Evolutionary conservation across 768 basidiomycete genomes (phyloP).

Genomic region (Macrolepiota dolichaula): DNA sequence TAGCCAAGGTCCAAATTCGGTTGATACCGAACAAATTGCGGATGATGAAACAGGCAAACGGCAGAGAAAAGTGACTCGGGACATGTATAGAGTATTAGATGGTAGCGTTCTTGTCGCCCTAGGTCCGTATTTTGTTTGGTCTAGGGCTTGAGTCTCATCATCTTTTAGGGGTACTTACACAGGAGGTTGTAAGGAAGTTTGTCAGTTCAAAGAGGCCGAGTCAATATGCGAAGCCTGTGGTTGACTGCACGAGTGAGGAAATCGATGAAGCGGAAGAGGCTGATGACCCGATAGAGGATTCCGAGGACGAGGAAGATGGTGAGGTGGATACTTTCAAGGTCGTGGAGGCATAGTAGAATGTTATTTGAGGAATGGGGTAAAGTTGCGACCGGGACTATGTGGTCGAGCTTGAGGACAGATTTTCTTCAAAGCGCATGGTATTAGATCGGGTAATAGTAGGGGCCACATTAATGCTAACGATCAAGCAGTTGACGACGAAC

Average conservation of each 20-base stretch:
- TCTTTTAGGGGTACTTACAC: constrained; percentile 58
- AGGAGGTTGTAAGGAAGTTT: constrained; percentile 54
- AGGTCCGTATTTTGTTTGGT: constrained; percentile 37
- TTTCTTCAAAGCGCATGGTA: background rate
- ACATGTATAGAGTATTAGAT: constrained; percentile 77
- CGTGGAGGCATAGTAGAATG: background rate
- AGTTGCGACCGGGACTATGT: constrained; percentile 10
- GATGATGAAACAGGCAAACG: constrained; percentile 15
- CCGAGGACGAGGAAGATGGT: constrained; percentile 15
- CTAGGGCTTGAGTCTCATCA: background rate
- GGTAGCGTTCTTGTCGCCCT: constrained; percentile 72
- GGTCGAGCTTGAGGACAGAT: background rate
- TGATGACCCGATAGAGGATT: constrained; percentile 13
- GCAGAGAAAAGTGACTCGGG: constrained; percentile 29
- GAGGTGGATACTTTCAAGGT: background rate
- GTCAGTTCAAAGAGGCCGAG: constrained; percentile 18
- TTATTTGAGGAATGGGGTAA: constrained; percentile 8
- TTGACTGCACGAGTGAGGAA: constrained; percentile 10
- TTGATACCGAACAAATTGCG: constrained; percentile 5
- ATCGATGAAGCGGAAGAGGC: constrained; percentile 11
- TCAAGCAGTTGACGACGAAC: constrained; percentile 7
- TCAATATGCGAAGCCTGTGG: background rate
- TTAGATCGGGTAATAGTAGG: background rate
- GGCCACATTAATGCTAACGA: background rate
- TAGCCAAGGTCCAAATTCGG: constrained; percentile 2